These are phyloP conservation scores for Gaeumannomyces tritici DNA, from an alignment of 2,329 filamentous ascomycete genomes.

Conservation along the genomic window DNA sequence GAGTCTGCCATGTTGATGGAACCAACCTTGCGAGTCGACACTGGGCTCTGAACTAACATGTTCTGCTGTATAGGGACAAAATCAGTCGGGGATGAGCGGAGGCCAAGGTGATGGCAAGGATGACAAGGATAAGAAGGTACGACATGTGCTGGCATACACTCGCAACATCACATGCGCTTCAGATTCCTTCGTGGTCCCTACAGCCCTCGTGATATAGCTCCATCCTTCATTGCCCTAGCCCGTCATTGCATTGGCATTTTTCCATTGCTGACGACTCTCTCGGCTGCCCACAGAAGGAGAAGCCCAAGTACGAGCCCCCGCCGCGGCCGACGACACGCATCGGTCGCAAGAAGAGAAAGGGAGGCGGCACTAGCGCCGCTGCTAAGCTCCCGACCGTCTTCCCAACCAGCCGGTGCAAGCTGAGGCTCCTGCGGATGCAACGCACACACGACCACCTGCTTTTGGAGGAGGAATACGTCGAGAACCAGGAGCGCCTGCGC, in stretches of 20 bases:
- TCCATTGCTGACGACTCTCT: not conserved
- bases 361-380: conserved; percentile 82
- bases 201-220: too few relatives aligned
- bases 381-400: conserved; percentile 92
- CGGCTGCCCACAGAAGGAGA: conserved; percentile 68
- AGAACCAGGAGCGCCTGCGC: conserved; percentile 93
- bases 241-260: too few relatives aligned
- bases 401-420: conserved; percentile 94
- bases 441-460: conserved; percentile 95
- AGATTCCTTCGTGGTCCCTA: too few relatives aligned
- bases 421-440: conserved; percentile 95
- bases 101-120: conserved; percentile 63
- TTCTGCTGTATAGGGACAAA: conserved; percentile 56
- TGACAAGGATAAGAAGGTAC: conserved; percentile 89
- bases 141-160: conserved; percentile 6
- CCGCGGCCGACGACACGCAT: conserved; percentile 94
- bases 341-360: conserved; percentile 97
- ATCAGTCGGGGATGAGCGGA: conserved; percentile 79
- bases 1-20: too few relatives aligned
- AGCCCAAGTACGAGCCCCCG: conserved; percentile 99
- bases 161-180: not conserved
- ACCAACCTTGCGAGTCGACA: too few relatives aligned
- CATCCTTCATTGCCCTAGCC: too few relatives aligned
- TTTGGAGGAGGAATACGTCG: conserved; percentile 96
- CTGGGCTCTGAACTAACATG: not conserved